Base-by-base conservation (phyloP, 2,329 filamentous ascomycete genomes). In the Aspergillus pseudotamarii region DNA sequence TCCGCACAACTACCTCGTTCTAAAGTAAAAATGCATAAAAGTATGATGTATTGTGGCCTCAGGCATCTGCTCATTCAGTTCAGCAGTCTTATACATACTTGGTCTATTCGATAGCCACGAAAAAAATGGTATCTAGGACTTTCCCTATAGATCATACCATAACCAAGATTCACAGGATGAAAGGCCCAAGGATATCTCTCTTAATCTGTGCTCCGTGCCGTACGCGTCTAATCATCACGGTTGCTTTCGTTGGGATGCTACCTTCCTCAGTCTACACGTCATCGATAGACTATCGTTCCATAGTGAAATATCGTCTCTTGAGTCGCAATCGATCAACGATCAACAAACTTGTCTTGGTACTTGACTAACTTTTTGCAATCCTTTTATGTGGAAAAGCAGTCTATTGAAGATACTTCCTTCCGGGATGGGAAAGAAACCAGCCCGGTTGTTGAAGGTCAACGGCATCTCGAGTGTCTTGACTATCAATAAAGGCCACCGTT, bases 221-320 rank as follows among this genome's bases (percentile, higher is more conserved):
- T 53, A 36, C 48, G 43, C 21, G 11, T 6, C 46, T 36, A 14
- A 34, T 26, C 26, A 43, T 34, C 11, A 58, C 57, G 61, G 67
- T 65, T 64, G 58, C 66, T 59, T 68, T 56, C 46, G 34, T 23
- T 51, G 26, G 46, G 46, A 66, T 66, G 55, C 63, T 63, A 66
- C 64, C 58, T 28, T 51, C 57, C 34, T 51, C 30, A 43, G 57
- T 68, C 64, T 65, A 68, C 45, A 63, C 68, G 69, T 71, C 69
- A 70, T 70, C 63, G 65, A 65, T 53, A 32, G 43, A 32, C 45
- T 21, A 43, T 32, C 36, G 34, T 38, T 43, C 36, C 12, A 59
- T 21, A 55, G 4, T 59, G 46, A 36, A 23, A 26, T 51, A 32
- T 14, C 32, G 21, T 32, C 19, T 30, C 26, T 26, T 9, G 16